Conservation (phyloP, 441 rosid genomes). For the Pelargonium fulgidum region DNA sequence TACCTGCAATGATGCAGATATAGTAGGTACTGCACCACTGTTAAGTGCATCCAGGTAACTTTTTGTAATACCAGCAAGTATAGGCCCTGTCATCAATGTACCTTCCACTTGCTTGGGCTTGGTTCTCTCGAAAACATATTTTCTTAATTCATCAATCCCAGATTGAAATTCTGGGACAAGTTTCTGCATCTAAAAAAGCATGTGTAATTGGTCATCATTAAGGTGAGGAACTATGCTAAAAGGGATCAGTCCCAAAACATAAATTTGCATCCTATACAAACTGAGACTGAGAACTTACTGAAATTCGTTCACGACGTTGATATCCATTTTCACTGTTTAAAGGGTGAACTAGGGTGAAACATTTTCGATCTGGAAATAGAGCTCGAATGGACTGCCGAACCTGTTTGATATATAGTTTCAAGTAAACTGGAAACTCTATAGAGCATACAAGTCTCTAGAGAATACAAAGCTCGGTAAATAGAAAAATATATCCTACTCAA, state of each 20-base stretch:
- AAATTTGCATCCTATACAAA: constrained; percentile 23
- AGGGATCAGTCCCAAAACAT: constrained; percentile 26
- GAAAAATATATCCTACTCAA: no score
- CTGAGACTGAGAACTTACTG: constrained; percentile 28
- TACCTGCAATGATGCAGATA: constrained; percentile 98
- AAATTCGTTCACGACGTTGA: constrained; percentile 74
- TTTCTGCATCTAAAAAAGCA: constrained; percentile 10
- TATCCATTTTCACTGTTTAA: constrained; percentile 74
- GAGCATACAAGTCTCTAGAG: no score
- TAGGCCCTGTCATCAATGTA: constrained; percentile 82
- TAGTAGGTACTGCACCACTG: constrained; percentile 97
- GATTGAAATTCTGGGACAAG: constrained; percentile 77
- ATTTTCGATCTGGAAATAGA: constrained; percentile 90
- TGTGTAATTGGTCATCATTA: no score
- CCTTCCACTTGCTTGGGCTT: constrained; percentile 95
- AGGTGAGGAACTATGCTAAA: no score
- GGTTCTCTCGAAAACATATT: constrained; percentile 92
- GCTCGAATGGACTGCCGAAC: constrained; percentile 85
- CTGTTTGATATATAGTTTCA: constrained; percentile 26
- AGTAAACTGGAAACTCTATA: constrained; percentile 4
- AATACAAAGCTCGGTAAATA: no score
- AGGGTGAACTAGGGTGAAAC: constrained; percentile 86
- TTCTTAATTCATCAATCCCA: constrained; percentile 87
- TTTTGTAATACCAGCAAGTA: constrained; percentile 81
- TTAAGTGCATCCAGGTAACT: constrained; percentile 89